phyloP scores from a whole-genome alignment of 2,329 filamentous ascomycete species.

The Trichoderma hamatum region DNA sequence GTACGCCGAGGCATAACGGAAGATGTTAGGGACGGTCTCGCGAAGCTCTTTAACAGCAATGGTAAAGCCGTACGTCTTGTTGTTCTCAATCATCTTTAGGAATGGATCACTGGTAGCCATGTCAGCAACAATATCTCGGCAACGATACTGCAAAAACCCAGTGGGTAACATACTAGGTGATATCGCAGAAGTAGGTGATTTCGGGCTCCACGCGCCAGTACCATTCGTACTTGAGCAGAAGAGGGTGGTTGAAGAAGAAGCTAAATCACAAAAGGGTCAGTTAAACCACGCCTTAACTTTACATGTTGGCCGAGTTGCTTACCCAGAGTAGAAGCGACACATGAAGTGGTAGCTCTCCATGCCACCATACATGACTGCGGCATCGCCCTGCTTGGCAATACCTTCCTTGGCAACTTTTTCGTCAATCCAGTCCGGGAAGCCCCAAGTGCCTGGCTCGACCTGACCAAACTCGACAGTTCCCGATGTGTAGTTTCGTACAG shows the following conservation, averaged over 20 bases:
- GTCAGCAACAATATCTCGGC: background rate
- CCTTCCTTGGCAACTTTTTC: conserved; percentile 92
- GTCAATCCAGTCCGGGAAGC: conserved; percentile 95
- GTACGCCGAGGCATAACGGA: conserved; percentile 97
- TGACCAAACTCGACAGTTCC: conserved; percentile 87
- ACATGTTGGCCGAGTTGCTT: conserved; percentile 40
- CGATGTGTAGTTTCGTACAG: conserved; percentile 88
- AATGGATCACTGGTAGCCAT: conserved; percentile 76
- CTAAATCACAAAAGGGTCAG: conserved; percentile 42
- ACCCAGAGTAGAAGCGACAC: conserved; percentile 99
- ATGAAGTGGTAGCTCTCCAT: conserved; percentile 99
- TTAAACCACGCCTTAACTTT: background rate
- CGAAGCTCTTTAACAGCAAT: conserved; percentile 98
- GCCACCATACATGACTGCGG: conserved; percentile 98
- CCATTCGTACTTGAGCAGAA: conserved; percentile 97
- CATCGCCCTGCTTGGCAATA: conserved; percentile 94
- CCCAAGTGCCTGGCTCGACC: conserved; percentile 90
- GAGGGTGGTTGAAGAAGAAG: conserved; percentile 96
- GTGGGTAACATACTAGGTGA: conserved; percentile 74
- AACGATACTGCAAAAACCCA: background rate
- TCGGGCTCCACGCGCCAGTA: conserved; percentile 99
- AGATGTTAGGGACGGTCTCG: conserved; percentile 98
- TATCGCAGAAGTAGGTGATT: conserved; percentile 99
- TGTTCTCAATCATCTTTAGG: conserved; percentile 86
- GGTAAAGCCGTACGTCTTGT: conserved; percentile 98